A percentile compares a stretch with the other conserved stretches of the same genome.
These are phyloP conservation scores for Arachis hypogaea DNA, from an alignment of 306 rosid genomes.

Conservation along the genomic window DNA sequence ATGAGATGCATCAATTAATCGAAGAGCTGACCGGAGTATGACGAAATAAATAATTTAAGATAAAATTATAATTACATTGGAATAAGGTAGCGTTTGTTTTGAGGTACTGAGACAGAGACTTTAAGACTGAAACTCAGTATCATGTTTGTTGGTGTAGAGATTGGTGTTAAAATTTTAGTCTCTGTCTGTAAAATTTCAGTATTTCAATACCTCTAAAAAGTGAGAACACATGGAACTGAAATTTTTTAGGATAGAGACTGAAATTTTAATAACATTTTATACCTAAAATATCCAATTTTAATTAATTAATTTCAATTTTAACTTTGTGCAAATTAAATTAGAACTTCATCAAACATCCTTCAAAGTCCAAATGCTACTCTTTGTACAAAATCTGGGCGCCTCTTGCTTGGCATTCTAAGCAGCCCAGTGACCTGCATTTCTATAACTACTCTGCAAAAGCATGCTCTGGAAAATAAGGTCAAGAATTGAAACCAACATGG, in stretches of 20 bases:
- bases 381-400: slow-evolving; percentile 83
- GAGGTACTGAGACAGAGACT: not conserved
- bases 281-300: no score
- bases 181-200: no score
- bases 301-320: no score
- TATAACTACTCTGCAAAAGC: slow-evolving; percentile 82
- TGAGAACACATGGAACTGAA: no score
- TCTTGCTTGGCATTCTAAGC: slow-evolving; percentile 87
- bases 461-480: slow-evolving; percentile 64
- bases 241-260: no score
- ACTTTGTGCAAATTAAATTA: no score
- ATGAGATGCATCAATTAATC: slow-evolving; percentile 14
- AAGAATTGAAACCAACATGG: slow-evolving; percentile 50
- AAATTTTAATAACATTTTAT: no score
- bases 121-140: not conserved
- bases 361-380: slow-evolving; percentile 86
- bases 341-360: not conserved
- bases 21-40: not conserved
- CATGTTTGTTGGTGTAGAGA: no score
- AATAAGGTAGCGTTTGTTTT: not conserved
- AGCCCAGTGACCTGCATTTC: slow-evolving; percentile 88
- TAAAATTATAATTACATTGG: not conserved
- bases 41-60: slow-evolving; percentile 1
- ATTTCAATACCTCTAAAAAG: no score
- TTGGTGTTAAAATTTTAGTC: no score